phyloP scores from a whole-genome alignment of 2,329 filamentous ascomycete species.

The Rhexocercosporidium sp. region DNA sequence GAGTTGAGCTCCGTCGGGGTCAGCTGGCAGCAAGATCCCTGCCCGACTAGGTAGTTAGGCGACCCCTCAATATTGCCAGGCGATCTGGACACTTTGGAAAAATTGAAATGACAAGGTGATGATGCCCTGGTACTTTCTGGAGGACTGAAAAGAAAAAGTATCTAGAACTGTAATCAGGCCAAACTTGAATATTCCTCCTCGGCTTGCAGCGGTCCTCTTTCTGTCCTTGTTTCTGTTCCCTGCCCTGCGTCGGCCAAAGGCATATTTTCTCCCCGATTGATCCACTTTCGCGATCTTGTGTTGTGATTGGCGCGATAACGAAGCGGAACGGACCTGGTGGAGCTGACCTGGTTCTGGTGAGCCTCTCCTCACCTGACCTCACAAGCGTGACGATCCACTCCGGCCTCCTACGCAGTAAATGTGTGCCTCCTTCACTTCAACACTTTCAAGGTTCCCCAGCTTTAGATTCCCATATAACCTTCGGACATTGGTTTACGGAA shows the following conservation, averaged over 20 bases:
- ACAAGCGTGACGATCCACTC: not conserved
- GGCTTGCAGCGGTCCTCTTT: slow-evolving; percentile 5
- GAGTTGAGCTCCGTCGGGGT: slow-evolving; percentile 4
- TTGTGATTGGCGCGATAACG: slow-evolving; percentile 5
- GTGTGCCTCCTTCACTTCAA: not conserved
- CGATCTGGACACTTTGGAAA: slow-evolving; percentile 5
- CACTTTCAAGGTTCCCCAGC: too few relatives aligned
- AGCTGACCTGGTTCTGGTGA: too few relatives aligned
- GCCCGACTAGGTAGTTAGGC: not conserved
- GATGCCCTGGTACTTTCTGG: not conserved
- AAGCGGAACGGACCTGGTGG: slow-evolving; percentile 1
- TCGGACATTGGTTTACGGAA: too few relatives aligned
- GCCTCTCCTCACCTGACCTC: too few relatives aligned
- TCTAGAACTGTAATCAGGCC: not conserved
- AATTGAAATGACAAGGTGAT: not conserved
- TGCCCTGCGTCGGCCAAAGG: slow-evolving; percentile 5
- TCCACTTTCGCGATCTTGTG: not conserved
- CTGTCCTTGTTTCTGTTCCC: not conserved
- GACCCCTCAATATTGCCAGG: slow-evolving; percentile 6
- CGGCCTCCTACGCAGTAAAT: not conserved
- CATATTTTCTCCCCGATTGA: slow-evolving; percentile 5
- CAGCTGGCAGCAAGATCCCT: slow-evolving; percentile 13
- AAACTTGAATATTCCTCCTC: not conserved
- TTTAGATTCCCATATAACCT: not conserved
- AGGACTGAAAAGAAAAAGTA: not conserved